Percentiles rank a stretch among this genome's conserved stretches.
Evolutionary conservation across 1,284 basidiomycete species (phyloP).

Genomic region (Heterobasidion occidentale): DNA sequence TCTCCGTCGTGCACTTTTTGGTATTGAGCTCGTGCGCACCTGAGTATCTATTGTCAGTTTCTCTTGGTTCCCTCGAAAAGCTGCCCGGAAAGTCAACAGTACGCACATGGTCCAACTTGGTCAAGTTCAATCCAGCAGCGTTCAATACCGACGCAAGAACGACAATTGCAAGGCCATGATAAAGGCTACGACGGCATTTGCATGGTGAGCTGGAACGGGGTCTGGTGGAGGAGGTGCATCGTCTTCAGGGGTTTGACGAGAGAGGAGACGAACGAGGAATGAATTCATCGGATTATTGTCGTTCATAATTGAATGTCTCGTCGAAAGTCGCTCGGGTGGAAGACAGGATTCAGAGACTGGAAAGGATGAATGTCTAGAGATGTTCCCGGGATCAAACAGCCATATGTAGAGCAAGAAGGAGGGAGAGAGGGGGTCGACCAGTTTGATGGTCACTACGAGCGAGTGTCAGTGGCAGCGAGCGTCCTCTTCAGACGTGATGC

Average conservation of each 20-base stretch:
- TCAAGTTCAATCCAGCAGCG: constrained; percentile 78
- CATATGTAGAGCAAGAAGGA: too few species aligned
- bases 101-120: constrained; percentile 76
- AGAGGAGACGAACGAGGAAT: not conserved
- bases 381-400: too few species aligned
- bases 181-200: constrained; percentile 64
- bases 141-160: constrained; percentile 74
- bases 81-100: not conserved
- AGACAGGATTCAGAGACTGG: too few species aligned
- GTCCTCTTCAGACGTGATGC: too few species aligned
- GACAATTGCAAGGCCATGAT: constrained; percentile 78
- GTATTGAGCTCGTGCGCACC: constrained; percentile 65
- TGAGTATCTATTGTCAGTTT: constrained; percentile 15
- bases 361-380: too few species aligned
- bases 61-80: not conserved
- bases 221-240: constrained; percentile 10
- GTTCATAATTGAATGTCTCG: too few species aligned
- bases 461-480: too few species aligned
- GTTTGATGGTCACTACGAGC: too few species aligned
- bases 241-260: not conserved
- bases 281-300: not conserved
- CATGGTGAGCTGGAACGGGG: constrained; percentile 28
- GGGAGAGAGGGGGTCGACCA: too few species aligned
- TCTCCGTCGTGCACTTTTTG: constrained; percentile 56
- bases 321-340: too few species aligned